Conservation (phyloP, 805 yeast genomes). For the Pichia insulana region DNA sequence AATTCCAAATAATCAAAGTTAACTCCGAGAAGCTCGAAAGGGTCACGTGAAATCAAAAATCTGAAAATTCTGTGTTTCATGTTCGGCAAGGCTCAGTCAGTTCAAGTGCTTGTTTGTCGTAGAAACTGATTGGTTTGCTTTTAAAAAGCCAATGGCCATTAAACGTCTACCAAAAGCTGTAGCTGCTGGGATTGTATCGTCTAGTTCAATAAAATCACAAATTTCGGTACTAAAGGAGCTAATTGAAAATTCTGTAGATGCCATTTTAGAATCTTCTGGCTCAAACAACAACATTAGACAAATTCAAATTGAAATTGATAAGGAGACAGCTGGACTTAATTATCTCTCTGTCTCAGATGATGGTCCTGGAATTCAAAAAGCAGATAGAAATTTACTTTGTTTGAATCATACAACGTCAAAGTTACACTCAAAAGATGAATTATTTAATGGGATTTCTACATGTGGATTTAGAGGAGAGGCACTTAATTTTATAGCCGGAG, state of each 20-base stretch:
- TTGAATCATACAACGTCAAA: constrained; percentile 36
- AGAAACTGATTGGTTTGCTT: no score
- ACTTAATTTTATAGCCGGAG: constrained; percentile 29
- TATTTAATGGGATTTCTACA: constrained; percentile 23
- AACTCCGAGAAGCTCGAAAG: no score
- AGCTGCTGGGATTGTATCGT: constrained; percentile 17
- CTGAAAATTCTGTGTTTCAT: no score
- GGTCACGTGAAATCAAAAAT: no score
- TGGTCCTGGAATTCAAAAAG: constrained; percentile 30
- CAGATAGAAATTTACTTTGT: constrained; percentile 30
- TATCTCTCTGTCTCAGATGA: constrained; percentile 30
- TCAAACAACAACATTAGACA: constrained; percentile 13
- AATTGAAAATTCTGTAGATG: constrained; percentile 34
- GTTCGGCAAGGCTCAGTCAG: no score
- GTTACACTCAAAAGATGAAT: constrained; percentile 23
- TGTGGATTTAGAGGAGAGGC: constrained; percentile 48
- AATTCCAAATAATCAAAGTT: no score
- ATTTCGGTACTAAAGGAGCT: constrained; percentile 32
- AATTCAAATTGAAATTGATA: constrained; percentile 31
- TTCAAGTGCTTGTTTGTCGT: no score
- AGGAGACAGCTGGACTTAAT: constrained; percentile 29
- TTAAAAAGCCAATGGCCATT: constrained; percentile 21
- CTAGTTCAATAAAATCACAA: constrained; percentile 29
- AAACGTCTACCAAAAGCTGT: constrained; percentile 17
- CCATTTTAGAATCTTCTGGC: constrained; percentile 14